Base-by-base conservation (phyloP, 2,329 filamentous ascomycete species). In the Xylariaceae sp. region DNA sequence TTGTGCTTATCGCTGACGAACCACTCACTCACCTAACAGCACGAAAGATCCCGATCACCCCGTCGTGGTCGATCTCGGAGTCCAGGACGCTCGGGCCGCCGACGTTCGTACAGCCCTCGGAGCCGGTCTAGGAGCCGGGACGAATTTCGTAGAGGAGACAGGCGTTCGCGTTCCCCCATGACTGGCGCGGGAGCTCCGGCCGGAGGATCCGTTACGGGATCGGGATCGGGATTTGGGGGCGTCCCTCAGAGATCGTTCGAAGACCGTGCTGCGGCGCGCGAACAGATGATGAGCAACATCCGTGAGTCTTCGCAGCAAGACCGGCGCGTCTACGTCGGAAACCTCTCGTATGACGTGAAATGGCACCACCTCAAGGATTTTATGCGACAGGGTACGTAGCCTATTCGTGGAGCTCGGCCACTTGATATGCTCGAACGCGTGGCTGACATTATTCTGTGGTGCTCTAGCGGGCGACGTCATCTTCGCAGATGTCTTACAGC, bases 291-390 rank as follows among this genome's bases (percentile, higher is more conserved):
- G 87, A 84, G 81, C 68, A 88, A 80, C 62, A 83, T 96, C 56
- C 83, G 88, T 61, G 92, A 97, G 61, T 85, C 86, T 31, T 97
- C 92, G 47, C 92, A 97, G 65, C 92, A 98, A 70, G 92, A 98
- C 75, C 90, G 92, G 61, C 89, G 92, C 53, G 92, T 98, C 78
- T 98, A 98, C 65, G 92, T 98, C 64, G 92, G 92, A 68, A 98
- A 98, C 65, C 77, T 98, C 56, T 92, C 89, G 34, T 98, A 98
- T 73, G 92, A 98, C 74, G 92, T 98, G 65, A 98, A 98, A 74
- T 98, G 92, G 92, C 90, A 97, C 73, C 92, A 97, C 61, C 80
- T 98, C 49, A 98, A 98, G 74, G 92, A 98, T 73, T 97, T 97
- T 65, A 98, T 98, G 92, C 85, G 92, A 78, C 88, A 95, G 81